Base-by-base conservation (phyloP, 805 yeast genomes). In the Kockiozyma suomiensis region DNA sequence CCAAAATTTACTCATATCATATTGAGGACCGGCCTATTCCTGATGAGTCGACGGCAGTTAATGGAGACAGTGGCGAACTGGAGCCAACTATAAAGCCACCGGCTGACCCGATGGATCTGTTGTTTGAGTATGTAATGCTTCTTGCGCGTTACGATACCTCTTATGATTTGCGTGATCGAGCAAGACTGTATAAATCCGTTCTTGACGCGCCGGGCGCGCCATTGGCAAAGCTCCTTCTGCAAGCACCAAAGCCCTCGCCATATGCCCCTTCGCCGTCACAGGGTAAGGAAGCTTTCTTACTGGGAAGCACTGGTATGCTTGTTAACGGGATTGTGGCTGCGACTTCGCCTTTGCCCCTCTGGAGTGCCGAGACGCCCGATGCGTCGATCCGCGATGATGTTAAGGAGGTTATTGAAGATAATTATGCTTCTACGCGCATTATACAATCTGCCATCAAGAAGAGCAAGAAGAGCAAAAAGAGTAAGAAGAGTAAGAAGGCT, bases 91-190 rank as follows among this genome's bases (percentile, higher is more conserved):
- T 60, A 52, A 56, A 51, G n/a, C 74, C 50, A 70, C 75, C 61
- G 69, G 63, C 28, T 42, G 75, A 15, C 70, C 76, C 12, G 56
- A 75, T 76, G 55, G 76, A 74, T 46, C 79, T 81, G 61, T 75
- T 90, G 78, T 90, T 86, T 71, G 78, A 82, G 23, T 79, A 85
- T 66, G 81, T 82, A 0, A 72, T 90, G 43, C 82, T 84, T 21
- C 75, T 90, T 50, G 82, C 88, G 12, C 84, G 85, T 64, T 88
- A 85, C 70, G 99, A 94, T 71, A 77, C 80, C 5, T 81, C 83
- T 2, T 83, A 84, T 67, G 97, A 90, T 70, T 82, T 89, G 0
- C 80, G 98, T 61, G 98, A 94, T 70, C 79, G 93, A 60, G 90
- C 97, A 0, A 79, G 99, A 66, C 79, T 86, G 75, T 77, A 90